Percentiles rank a stretch among this genome's conserved stretches.
Conservation (phyloP, 164 flowering plant genomes). For the Vitis cinerea region DNA sequence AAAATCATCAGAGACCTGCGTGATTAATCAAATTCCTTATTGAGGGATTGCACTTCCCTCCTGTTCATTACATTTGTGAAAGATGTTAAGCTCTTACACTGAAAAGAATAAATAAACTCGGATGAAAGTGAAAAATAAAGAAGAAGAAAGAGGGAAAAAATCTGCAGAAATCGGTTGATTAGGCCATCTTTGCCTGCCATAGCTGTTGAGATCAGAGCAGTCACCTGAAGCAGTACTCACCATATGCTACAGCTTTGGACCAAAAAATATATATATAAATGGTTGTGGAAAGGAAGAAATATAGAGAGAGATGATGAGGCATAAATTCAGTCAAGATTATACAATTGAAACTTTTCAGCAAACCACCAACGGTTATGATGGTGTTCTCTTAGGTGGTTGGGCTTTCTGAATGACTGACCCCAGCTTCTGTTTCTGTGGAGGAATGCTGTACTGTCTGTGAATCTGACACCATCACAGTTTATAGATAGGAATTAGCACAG, state of each 20-base stretch:
- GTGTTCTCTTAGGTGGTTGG: constrained; percentile 24
- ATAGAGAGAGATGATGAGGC: neutral
- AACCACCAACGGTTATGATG: neutral
- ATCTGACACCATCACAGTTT: constrained; percentile 29
- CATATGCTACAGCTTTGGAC: constrained; percentile 8
- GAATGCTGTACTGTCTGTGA: constrained; percentile 36
- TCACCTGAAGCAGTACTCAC: constrained; percentile 6
- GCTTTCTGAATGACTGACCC: constrained; percentile 34
- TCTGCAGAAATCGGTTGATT: constrained; percentile 9
- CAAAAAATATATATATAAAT: neutral
- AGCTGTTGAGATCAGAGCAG: constrained; percentile 3
- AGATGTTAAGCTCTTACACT: constrained; percentile 9
- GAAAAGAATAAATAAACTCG: constrained; percentile 6
- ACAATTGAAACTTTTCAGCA: constrained; percentile 18
- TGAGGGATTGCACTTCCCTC: constrained; percentile 11
- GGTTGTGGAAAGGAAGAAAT: constrained; percentile 3
- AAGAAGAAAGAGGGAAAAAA: constrained; percentile 12
- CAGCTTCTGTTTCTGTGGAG: constrained; percentile 35
- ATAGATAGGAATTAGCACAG: no score
- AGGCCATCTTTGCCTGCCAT: constrained; percentile 21
- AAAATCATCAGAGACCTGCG: neutral
- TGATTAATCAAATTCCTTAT: neutral
- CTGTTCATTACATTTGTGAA: constrained; percentile 21
- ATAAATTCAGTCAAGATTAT: constrained; percentile 12
- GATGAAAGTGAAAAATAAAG: constrained; percentile 7